Base-by-base conservation (phyloP, 2,329 filamentous ascomycete genomes). In the Diaporthe sp. region DNA sequence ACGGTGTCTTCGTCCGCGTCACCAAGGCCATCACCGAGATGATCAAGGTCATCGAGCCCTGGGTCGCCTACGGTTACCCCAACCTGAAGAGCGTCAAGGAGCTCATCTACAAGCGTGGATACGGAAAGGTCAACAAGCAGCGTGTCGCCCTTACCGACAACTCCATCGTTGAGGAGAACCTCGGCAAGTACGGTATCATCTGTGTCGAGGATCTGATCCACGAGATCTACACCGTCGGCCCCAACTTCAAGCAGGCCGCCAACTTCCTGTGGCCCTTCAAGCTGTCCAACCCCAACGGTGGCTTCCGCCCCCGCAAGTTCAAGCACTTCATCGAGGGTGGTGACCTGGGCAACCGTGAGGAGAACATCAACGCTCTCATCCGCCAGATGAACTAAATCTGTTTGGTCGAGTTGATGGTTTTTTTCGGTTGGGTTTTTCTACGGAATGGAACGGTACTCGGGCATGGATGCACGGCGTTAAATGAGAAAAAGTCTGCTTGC, bases 231-330 rank as follows among this genome's bases (percentile, higher is more conserved):
- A 98, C 96, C 76, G 97, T 98, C 81, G 96, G 97, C 86, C 96
- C 96, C 90, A 98, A 98, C 93, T 97, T 97, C 94, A 98, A 98
- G 94, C 96, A 98, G 91, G 95, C 95, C 84, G 92, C 93, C 90
- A 99, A 98, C 94, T 98, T 98, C 93, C 90, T 98, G 81, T 99
- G 97, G 97, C 97, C 97, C 85, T 99, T 99, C 93, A 98, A 99
- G 94, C 94, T 99, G 81, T 95, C 92, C 92, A 98, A 98, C 93
- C 97, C 97, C 85, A 98, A 89, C 82, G 97, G 97, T 87, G 96
- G 97, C 80, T 99, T 98, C 95, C 94, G 94, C 82, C 88, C 94
- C 83, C 92, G 97, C 89, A 99, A 98, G 92, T 98, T 98, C 93
- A 97, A 95, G 91, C 96, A 98, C 91, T 98, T 95, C 90, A 94